Evolutionary conservation across 1,284 basidiomycete species (phyloP).

Genomic region (Boletus mariae): DNA sequence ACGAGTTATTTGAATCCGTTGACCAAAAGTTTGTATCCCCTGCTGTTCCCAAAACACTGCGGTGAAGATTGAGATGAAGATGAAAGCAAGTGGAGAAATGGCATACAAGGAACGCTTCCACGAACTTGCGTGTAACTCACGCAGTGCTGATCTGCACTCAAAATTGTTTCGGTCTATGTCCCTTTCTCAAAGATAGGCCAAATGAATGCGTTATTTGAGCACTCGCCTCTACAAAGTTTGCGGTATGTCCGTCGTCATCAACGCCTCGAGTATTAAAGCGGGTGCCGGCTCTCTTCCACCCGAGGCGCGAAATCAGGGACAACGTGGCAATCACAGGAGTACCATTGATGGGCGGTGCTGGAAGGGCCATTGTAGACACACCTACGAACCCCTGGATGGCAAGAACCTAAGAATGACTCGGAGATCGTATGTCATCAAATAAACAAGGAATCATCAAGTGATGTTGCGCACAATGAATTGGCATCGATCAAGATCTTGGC

Average conservation of each 20-base stretch:
- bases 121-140: constrained; percentile 92
- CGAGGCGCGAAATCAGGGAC: constrained; percentile 81
- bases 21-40: constrained; percentile 85
- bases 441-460: constrained; percentile 7
- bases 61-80: constrained; percentile 12
- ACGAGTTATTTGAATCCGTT: constrained; percentile 90
- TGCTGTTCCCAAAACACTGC: constrained; percentile 98
- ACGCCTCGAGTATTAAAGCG: constrained; percentile 97
- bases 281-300: constrained; percentile 95
- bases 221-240: constrained; percentile 92
- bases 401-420: constrained; percentile 52
- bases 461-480: constrained; percentile 69
- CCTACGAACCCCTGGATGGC: constrained; percentile 93
- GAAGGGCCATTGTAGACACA: constrained; percentile 64
- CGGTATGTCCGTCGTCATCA: constrained; percentile 95
- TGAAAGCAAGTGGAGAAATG: constrained; percentile 14
- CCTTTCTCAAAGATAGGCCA: constrained; percentile 3
- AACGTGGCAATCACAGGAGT: constrained; percentile 65
- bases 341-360: constrained; percentile 69
- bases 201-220: constrained; percentile 7
- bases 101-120: constrained; percentile 88
- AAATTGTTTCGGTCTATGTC: constrained; percentile 82
- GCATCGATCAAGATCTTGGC: constrained; percentile 69
- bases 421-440: constrained; percentile 18
- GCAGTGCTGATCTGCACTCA: constrained; percentile 80